A percentile compares a stretch with the other conserved stretches of the same genome.
Conservation (phyloP, 768 basidiomycete genomes). For the Gelatoporia subvermispora region DNA sequence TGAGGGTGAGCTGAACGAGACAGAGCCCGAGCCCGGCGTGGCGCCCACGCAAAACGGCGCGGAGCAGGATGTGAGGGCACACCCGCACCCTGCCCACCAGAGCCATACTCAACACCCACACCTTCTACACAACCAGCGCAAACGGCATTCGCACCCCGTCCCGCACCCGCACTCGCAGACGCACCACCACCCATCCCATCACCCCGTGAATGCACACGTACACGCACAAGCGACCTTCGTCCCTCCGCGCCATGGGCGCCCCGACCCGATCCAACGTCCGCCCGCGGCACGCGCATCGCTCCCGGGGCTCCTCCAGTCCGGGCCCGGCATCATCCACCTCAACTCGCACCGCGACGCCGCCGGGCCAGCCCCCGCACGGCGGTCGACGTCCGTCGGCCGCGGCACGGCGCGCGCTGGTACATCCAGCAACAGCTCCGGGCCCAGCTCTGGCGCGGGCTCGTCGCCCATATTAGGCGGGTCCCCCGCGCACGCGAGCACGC, state of each 20-base stretch:
- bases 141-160: constrained; percentile 20
- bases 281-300: constrained; percentile 9
- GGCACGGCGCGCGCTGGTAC: constrained; percentile 1
- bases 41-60: background rate
- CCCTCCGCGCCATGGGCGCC: background rate
- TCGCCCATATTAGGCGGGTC: constrained; percentile 12
- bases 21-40: background rate
- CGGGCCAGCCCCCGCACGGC: background rate
- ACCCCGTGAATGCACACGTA: background rate
- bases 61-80: background rate
- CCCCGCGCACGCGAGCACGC: constrained; percentile 43
- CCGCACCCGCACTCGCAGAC: constrained; percentile 7
- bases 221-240: background rate
- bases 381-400: constrained; percentile 1
- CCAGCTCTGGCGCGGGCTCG: constrained; percentile 9
- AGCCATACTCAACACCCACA: background rate
- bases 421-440: background rate
- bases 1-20: constrained; percentile 11
- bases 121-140: constrained; percentile 14
- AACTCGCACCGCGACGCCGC: constrained; percentile 3
- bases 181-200: constrained; percentile 8
- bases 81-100: background rate
- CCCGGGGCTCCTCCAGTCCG: constrained; percentile 5
- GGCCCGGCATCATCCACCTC: constrained; percentile 24
- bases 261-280: constrained; percentile 15